Conservation (phyloP, 1,284 basidiomycete species). For the Chondrostereum purpureum region DNA sequence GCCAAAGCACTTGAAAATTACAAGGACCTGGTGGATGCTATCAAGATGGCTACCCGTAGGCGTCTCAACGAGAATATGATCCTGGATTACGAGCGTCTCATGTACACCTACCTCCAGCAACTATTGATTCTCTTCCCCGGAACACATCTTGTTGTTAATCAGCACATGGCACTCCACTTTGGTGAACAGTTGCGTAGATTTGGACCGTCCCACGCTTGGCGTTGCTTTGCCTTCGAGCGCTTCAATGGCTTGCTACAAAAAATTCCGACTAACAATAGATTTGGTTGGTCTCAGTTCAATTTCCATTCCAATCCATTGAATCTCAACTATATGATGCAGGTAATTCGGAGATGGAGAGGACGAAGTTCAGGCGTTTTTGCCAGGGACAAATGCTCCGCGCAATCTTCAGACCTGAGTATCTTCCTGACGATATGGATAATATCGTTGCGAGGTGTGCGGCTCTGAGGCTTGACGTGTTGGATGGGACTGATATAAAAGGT, state of each 20-base stretch:
- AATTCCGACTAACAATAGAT: slow-evolving; percentile 23
- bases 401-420: slow-evolving; percentile 9
- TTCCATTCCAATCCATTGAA: background rate
- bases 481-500: too few relatives aligned
- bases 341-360: slow-evolving; percentile 24
- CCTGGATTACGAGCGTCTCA: too few relatives aligned
- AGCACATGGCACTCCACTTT: slow-evolving; percentile 32
- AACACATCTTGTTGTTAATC: too few relatives aligned
- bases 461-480: too few relatives aligned
- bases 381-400: slow-evolving; percentile 16
- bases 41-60: too few relatives aligned
- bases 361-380: slow-evolving; percentile 21
- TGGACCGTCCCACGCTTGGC: slow-evolving; percentile 29
- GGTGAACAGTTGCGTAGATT: slow-evolving; percentile 19
- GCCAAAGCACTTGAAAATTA: too few relatives aligned
- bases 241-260: slow-evolving; percentile 27
- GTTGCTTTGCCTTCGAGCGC: slow-evolving; percentile 30
- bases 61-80: too few relatives aligned
- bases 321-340: background rate
- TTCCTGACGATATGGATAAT: slow-evolving; percentile 9
- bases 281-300: slow-evolving; percentile 18
- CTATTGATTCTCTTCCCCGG: too few relatives aligned
- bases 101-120: too few relatives aligned
- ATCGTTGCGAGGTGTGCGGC: slow-evolving; percentile 10
- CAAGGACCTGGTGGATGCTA: too few relatives aligned